These are phyloP conservation scores for Cutaneotrichosporon cavernicola DNA, from an alignment of 1,284 basidiomycete species.

Conservation along the genomic window DNA sequence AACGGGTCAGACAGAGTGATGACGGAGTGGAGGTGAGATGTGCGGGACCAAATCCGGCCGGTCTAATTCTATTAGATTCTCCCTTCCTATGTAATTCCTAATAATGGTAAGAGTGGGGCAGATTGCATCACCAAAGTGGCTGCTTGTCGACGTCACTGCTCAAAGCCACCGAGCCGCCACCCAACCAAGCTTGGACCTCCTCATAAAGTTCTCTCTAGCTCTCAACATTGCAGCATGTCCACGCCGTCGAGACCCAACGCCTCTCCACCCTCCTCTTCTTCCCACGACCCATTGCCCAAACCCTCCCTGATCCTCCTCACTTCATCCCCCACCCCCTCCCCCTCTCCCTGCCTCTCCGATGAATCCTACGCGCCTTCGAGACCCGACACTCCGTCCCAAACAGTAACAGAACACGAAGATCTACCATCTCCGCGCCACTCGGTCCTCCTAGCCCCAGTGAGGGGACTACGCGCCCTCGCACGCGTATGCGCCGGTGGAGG, in stretches of 20 bases:
- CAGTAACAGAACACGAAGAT: background rate
- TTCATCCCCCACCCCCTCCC: conserved; percentile 9
- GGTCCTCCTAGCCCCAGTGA: conserved; percentile 4
- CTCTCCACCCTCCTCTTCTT: background rate
- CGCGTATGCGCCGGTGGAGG: conserved; percentile 20
- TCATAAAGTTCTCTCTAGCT: background rate
- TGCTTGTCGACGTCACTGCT: background rate
- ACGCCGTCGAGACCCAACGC: background rate
- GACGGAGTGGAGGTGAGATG: background rate
- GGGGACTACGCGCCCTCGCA: conserved; percentile 14
- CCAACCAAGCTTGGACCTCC: background rate
- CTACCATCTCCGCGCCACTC: background rate
- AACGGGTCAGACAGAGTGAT: background rate
- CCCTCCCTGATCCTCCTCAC: conserved; percentile 13
- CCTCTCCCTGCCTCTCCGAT: background rate
- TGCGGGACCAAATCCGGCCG: background rate
- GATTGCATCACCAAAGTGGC: background rate
- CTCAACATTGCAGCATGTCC: background rate
- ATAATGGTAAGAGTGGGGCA: background rate
- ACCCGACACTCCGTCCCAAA: background rate
- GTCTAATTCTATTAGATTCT: background rate
- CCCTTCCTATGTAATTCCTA: background rate
- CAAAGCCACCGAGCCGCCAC: background rate
- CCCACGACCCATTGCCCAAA: background rate
- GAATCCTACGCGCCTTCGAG: background rate